Conservation (phyloP, 2,329 filamentous ascomycete species). For the Trichoderma arundinaceum region DNA sequence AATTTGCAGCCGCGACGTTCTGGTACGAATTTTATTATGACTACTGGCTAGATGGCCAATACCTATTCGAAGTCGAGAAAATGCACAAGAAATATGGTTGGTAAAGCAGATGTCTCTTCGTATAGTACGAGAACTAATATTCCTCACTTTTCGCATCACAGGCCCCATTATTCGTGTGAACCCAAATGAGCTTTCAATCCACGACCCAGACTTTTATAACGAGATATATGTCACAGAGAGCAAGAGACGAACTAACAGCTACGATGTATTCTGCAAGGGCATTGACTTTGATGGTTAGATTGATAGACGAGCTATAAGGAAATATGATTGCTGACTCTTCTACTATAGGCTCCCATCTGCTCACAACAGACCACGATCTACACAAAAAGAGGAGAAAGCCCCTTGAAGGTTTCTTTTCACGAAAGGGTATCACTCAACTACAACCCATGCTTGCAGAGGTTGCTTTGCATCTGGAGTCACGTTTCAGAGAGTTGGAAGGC, state of each 20-base stretch:
- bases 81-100: constrained; percentile 42
- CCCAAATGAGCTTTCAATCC: constrained; percentile 43
- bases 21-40: constrained; percentile 42
- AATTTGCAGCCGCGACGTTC: constrained; percentile 38
- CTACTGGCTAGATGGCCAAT: constrained; percentile 36
- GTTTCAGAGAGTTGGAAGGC: constrained; percentile 9
- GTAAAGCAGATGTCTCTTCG: not conserved
- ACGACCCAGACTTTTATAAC: constrained; percentile 38
- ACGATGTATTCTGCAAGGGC: constrained; percentile 10
- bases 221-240: constrained; percentile 36
- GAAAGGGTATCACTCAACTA: not conserved
- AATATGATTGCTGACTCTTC: not conserved
- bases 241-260: constrained; percentile 3
- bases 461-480: not conserved
- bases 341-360: not conserved
- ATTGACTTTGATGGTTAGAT: constrained; percentile 8
- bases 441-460: constrained; percentile 12
- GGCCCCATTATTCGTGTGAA: constrained; percentile 44
- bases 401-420: constrained; percentile 6
- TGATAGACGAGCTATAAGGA: fast-evolving
- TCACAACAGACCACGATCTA: constrained; percentile 6
- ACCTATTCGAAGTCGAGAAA: constrained; percentile 38
- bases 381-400: constrained; percentile 17
- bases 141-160: not conserved
- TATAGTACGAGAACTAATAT: not conserved